A percentile compares a stretch with the other conserved stretches of the same genome.
Conservation (phyloP, 441 rosid species). For the Pelargonium citronellum region DNA sequence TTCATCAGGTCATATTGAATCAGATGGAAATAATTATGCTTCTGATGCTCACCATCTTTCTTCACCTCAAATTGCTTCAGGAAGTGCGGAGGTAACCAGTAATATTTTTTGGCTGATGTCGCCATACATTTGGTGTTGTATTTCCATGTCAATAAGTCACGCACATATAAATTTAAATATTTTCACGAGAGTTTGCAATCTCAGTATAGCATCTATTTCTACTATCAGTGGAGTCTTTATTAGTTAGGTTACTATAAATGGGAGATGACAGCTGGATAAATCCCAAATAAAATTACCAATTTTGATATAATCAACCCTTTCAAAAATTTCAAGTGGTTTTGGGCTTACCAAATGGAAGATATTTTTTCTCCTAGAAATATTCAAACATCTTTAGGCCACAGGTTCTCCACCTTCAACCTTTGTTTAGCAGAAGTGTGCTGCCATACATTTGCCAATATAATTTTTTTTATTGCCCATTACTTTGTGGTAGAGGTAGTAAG, state of each 20-base stretch:
- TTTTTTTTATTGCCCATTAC: neutral
- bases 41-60: slow-evolving; percentile 45
- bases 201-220: neutral
- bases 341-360: neutral
- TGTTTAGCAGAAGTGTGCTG: neutral
- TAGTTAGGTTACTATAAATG: neutral
- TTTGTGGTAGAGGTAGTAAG: neutral
- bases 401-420: neutral
- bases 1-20: slow-evolving; percentile 73
- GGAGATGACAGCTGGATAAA: neutral
- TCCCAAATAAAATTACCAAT: no score
- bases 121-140: neutral
- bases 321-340: neutral
- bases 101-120: neutral
- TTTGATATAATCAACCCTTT: neutral
- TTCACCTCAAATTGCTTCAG: slow-evolving; percentile 44
- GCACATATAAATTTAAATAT: neutral
- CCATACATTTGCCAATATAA: neutral
- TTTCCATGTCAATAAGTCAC: neutral
- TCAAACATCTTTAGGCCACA: neutral
- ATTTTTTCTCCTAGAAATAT: neutral
- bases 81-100: slow-evolving; percentile 60
- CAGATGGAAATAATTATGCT: slow-evolving; percentile 48
- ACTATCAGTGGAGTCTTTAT: neutral
- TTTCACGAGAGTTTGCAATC: neutral